phyloP scores from a whole-genome alignment of 1,139 yeast genomes.

The Suhomyces bokatorum region DNA sequence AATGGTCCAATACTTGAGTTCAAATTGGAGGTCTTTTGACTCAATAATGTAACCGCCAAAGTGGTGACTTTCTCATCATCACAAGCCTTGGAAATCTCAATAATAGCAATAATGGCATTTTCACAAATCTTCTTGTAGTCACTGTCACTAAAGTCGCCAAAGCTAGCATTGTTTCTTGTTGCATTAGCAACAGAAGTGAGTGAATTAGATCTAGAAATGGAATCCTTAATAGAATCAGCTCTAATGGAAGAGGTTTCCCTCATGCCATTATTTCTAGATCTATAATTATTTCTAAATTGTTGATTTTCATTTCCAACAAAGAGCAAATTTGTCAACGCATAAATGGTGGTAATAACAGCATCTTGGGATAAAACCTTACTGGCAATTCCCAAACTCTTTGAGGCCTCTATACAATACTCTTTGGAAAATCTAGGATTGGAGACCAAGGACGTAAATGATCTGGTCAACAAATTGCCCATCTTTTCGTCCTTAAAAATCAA shows the following conservation, averaged over 20 bases:
- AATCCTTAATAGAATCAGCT: slow-evolving; percentile 11
- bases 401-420: slow-evolving; percentile 33
- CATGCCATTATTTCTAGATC: slow-evolving; percentile 24
- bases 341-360: slow-evolving; percentile 81
- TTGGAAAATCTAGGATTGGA: slow-evolving; percentile 42
- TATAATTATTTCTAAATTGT: slow-evolving; percentile 11
- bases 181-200: slow-evolving; percentile 15
- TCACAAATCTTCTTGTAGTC: slow-evolving; percentile 44
- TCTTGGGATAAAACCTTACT: slow-evolving; percentile 64
- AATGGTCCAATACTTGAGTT: slow-evolving; percentile 36
- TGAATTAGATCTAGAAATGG: slow-evolving; percentile 22
- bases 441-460: slow-evolving; percentile 51
- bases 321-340: slow-evolving; percentile 76
- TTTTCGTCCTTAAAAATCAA: slow-evolving; percentile 48
- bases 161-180: slow-evolving; percentile 10
- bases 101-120: slow-evolving; percentile 72
- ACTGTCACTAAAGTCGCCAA: slow-evolving; percentile 27
- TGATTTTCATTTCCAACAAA: slow-evolving; percentile 50
- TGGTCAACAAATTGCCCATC: slow-evolving; percentile 48
- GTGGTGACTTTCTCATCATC: slow-evolving; percentile 77
- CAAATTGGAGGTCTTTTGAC: slow-evolving; percentile 59
- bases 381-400: slow-evolving; percentile 46
- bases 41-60: slow-evolving; percentile 75
- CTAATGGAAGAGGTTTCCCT: slow-evolving; percentile 19
- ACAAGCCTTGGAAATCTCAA: slow-evolving; percentile 67